phyloP scores from a whole-genome alignment of 1,284 basidiomycete genomes.

The Fistulinella cinereoalba region DNA sequence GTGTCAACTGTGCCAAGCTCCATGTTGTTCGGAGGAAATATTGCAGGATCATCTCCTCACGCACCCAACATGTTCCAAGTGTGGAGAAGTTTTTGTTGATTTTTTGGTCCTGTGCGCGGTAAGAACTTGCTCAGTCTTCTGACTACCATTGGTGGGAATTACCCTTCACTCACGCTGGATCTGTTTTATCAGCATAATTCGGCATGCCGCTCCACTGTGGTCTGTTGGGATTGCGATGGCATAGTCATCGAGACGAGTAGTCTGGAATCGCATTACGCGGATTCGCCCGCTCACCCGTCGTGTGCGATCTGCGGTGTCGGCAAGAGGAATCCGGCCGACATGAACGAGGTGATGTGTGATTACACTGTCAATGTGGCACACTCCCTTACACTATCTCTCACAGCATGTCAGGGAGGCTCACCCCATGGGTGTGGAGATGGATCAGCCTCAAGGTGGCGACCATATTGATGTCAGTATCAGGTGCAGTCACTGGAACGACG shows the following conservation, averaged over 20 bases:
- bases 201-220: constrained; percentile 24
- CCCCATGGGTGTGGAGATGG: constrained; percentile 5
- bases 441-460: background rate
- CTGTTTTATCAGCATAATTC: constrained; percentile 19
- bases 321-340: constrained; percentile 11
- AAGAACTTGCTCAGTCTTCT: constrained; percentile 3
- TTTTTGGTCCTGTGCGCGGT: constrained; percentile 20
- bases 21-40: constrained; percentile 27
- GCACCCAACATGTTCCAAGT: constrained; percentile 27
- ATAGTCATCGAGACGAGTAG: constrained; percentile 20
- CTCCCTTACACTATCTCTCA: constrained; percentile 6
- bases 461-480: constrained; percentile 7
- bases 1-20: constrained; percentile 20
- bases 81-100: constrained; percentile 21
- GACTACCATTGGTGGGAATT: constrained; percentile 22
- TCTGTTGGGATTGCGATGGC: constrained; percentile 32
- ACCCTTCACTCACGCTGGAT: background rate
- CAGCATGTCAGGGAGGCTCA: constrained; percentile 26
- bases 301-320: constrained; percentile 23
- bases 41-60: constrained; percentile 27
- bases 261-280: constrained; percentile 26
- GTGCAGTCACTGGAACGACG: background rate
- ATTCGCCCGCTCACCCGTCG: constrained; percentile 26
- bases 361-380: background rate
- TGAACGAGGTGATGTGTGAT: constrained; percentile 24